Evolutionary conservation across 2,329 filamentous ascomycete species (phyloP), one percentile per base, ranked within the genome.

Genomic region (Ophiostoma perfectum): DNA sequence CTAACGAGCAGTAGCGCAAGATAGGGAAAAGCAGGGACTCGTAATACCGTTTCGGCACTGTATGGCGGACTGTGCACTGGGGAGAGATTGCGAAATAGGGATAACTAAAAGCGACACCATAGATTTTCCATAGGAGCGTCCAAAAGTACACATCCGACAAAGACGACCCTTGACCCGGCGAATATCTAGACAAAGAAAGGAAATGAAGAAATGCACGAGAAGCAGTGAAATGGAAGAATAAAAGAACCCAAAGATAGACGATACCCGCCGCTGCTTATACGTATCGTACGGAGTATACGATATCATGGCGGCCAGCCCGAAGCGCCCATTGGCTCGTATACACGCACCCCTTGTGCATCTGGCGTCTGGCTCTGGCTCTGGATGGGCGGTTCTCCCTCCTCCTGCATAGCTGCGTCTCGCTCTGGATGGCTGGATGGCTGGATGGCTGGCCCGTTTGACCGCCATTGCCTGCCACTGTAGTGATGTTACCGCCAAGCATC

Each of bases 81-180:
- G 27, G 11, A 11, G 36, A 39, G 58, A 62, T 62, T 38, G 58
- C 58, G 58, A 62, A 62, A 62, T 62, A 62, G 58, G 58, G 55
- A 60, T 60, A 39, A n/a, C n/a, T n/a, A n/a, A 39, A 16, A 60
- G 55, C 36, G 58, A 41, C 58, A 41, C 58, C 58, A 62, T 62
- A 6, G 58, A 39, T 41, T 39, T 41, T 7, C 36, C 38, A 62
- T 41, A n/a, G 18, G 49, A 5, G 12, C 7, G 18, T 36, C 27
- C 49, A 27, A 55, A 55, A 55, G 49, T 55, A 55, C 49, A 36
- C n/a, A 27, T 4, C 12, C 18, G 49, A 55, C 49, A 55, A 55
- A 55, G 49, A 47, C 3, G 49, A 55, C 49, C n/a, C n/a, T 55
- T 18, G 18, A 27, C 27, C 27, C 27, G 27, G 27, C 27, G 27